Evolutionary conservation across 2,329 filamentous ascomycete genomes (phyloP).

Genomic region (Whalleya microplaca): DNA sequence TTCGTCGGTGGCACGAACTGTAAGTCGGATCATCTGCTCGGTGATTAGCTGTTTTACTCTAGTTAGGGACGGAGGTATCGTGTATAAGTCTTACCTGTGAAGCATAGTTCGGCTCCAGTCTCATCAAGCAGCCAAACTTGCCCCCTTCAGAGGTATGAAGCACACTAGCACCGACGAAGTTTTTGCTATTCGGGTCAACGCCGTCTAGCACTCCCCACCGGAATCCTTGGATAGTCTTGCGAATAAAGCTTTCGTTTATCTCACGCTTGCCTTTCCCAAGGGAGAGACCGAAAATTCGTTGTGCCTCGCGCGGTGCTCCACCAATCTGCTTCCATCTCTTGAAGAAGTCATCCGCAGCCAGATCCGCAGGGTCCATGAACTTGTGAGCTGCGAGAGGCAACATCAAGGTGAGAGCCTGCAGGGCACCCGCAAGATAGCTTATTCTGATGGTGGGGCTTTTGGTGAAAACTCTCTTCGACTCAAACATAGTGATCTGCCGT

Average conservation of each 20-base stretch:
- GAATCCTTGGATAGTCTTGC: conserved; percentile 78
- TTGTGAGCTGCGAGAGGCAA: conserved; percentile 89
- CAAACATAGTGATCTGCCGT: conserved; percentile 94
- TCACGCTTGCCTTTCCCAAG: conserved; percentile 59
- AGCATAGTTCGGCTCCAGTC: conserved; percentile 91
- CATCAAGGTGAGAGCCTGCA: conserved; percentile 91
- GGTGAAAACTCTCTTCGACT: conserved; percentile 78
- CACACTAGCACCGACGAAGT: conserved; percentile 90
- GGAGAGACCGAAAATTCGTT: conserved; percentile 77
- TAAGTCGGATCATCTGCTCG: conserved; percentile 83
- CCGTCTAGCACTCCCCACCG: conserved; percentile 83
- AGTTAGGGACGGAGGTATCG: background rate
- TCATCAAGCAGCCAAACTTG: conserved; percentile 91
- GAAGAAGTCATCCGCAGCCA: conserved; percentile 93
- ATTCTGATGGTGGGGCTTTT: conserved; percentile 90
- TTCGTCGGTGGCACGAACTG: conserved; percentile 92
- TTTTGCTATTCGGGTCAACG: conserved; percentile 91
- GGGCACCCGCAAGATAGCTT: conserved; percentile 88
- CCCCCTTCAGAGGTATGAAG: conserved; percentile 80
- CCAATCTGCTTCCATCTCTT: conserved; percentile 99
- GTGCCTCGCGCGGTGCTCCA: conserved; percentile 81
- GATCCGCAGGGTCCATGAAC: conserved; percentile 91
- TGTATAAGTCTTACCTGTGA: conserved; percentile 71
- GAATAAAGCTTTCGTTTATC: conserved; percentile 72
- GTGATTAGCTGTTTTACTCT: conserved; percentile 17